A percentile compares a stretch with the other conserved stretches of the same genome.
phyloP scores from a whole-genome alignment of 495 filamentous ascomycete species.

The Trichoderma asperelloides region DNA sequence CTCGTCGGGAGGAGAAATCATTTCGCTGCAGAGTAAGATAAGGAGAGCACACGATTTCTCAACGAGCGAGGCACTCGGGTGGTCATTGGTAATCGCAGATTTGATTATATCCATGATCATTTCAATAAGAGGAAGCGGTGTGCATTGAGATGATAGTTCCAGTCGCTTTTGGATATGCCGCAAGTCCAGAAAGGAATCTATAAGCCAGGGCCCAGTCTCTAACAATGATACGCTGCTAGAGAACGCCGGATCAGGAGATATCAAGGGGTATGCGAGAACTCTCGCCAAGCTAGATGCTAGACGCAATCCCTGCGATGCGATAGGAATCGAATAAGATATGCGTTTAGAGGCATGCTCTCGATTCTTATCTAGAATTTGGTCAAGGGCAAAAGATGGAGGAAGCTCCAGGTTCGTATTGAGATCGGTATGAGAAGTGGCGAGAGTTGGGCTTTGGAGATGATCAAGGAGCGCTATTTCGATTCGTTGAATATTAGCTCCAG shows the following conservation, averaged over 20 bases:
- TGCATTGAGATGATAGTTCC: neutral
- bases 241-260: slow-evolving; percentile 4
- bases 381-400: neutral
- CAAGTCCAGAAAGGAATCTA: slow-evolving; percentile 16
- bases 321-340: neutral
- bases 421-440: slow-evolving; percentile 1
- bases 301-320: neutral
- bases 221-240: neutral
- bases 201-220: slow-evolving; percentile 18
- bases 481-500: neutral
- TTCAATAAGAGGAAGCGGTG: neutral
- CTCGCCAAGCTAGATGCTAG: neutral
- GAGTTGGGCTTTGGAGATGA: slow-evolving; percentile 11
- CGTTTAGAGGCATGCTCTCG: neutral
- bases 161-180: slow-evolving; percentile 16
- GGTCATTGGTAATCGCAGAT: neutral
- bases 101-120: neutral
- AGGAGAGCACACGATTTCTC: slow-evolving; percentile 1
- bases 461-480: slow-evolving; percentile 16
- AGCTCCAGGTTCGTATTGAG: neutral
- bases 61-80: neutral
- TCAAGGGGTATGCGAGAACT: slow-evolving; percentile 2
- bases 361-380: slow-evolving; percentile 3
- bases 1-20: neutral
- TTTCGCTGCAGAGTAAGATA: slow-evolving; percentile 9